These are phyloP conservation scores for Parmelia sp. DNA, from an alignment of 495 filamentous ascomycete species.

Conservation along the genomic window DNA sequence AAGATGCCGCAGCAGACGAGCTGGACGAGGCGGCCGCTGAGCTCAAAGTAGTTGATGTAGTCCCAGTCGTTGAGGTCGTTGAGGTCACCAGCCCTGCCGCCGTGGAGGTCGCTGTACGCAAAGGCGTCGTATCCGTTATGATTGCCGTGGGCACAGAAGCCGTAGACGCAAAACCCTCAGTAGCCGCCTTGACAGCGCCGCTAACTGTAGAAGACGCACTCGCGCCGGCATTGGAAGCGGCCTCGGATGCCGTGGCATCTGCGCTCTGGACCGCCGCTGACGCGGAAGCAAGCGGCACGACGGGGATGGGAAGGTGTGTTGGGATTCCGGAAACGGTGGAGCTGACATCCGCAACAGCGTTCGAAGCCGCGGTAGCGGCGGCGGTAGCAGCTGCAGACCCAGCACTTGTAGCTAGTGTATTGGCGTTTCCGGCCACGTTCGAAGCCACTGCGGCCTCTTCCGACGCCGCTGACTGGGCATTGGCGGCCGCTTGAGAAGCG, in stretches of 20 bases:
- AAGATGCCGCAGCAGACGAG: background rate
- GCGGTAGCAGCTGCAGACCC: background rate
- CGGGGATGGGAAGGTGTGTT: slow-evolving; percentile 9
- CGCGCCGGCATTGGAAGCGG: slow-evolving; percentile 14
- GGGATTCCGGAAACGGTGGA: background rate
- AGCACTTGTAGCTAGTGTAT: slow-evolving; percentile 1
- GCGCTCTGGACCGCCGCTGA: slow-evolving; percentile 13
- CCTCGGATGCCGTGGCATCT: slow-evolving; percentile 5
- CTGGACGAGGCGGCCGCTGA: slow-evolving; percentile 4
- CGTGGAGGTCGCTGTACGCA: background rate
- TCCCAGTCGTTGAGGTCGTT: slow-evolving; percentile 9
- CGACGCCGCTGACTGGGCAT: slow-evolving; percentile 18
- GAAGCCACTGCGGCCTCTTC: slow-evolving; percentile 17
- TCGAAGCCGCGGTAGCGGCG: background rate
- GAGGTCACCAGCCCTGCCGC: slow-evolving; percentile 9
- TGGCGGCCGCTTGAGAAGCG: slow-evolving; percentile 1
- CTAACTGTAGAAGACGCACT: slow-evolving; percentile 4
- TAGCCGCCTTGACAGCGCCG: slow-evolving; percentile 3
- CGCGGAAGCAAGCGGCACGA: slow-evolving; percentile 12
- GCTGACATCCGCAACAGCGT: background rate
- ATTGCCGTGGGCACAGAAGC: background rate
- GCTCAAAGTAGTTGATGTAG: background rate
- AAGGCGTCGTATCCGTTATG: slow-evolving; percentile 4
- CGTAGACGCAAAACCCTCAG: background rate
- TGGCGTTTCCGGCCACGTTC: slow-evolving; percentile 17